Base-by-base conservation (phyloP, 768 basidiomycete genomes). In the Agaricus blazei region DNA sequence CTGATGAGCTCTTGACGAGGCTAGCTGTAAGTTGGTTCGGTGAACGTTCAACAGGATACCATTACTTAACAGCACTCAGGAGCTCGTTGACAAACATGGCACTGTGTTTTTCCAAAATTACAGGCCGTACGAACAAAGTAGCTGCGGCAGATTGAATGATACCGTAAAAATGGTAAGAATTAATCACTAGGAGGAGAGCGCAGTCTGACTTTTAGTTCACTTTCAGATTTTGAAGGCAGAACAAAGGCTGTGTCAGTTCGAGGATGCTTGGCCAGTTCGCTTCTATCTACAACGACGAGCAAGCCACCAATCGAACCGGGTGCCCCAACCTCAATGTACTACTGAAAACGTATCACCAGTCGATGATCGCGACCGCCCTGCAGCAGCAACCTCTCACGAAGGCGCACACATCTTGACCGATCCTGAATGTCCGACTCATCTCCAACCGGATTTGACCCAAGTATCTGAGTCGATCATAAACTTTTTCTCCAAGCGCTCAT, bases 201-300 rank as follows among this genome's bases (percentile, higher is more conserved):
- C 12, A 24, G n/a, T 23, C 24, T 26, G 24, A 38, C 15, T 8
- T 26, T 38, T 19, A 19, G 14, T 48, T 52, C 12, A 48, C 61
- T 9, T 43, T 40, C 24, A 58, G 52, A 37, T 50, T 40, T 15
- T 19, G 26, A 44, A 48, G 29, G 52, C 19, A 27, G 48, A 24
- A 42, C 29, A 27, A 5, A 46, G 56, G 15, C 24, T 56, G 36
- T 42, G 37, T 12, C 46, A 24, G 27, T 66, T 64, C 49, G 54
- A 62, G 40, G 55, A 64, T 38, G 56, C 58, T 12, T 67, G 68
- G 65, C 66, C 66, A 0, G 58, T 69, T 23, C 54, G 59, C 8
- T 58, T 65, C 40, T 65, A 64, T 26, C 31, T 68, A 9, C 62
- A 58, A 31, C 54, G 58, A 34, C 43, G 43, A 19, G 51, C 34